Percentiles rank a stretch among this genome's conserved stretches.
Evolutionary conservation across 179 eudicot genomes (phyloP).

Genomic region (Beta macrorhiza): DNA sequence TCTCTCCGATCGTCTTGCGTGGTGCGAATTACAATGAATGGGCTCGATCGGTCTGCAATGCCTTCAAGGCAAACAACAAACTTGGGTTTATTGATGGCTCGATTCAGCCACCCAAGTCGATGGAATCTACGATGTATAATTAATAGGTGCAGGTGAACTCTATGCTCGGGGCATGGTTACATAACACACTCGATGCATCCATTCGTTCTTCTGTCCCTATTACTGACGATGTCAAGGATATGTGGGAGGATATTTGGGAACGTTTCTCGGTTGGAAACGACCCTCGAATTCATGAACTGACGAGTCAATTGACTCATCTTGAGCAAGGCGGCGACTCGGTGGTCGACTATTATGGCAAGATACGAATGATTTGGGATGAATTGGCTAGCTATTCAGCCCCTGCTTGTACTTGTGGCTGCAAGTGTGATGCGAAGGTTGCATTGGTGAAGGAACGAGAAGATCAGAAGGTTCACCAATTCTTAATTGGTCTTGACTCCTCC

Average conservation of each 20-base stretch:
- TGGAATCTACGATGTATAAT: neutral
- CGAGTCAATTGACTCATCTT: neutral
- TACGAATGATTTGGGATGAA: neutral
- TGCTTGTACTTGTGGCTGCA: neutral
- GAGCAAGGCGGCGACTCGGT: slow-evolving; percentile 9
- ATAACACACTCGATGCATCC: neutral
- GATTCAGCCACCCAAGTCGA: neutral
- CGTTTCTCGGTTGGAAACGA: slow-evolving; percentile 3
- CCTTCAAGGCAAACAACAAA: slow-evolving; percentile 1
- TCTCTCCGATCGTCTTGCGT: no score
- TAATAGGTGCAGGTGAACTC: neutral
- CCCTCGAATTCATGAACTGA: neutral
- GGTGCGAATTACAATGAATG: neutral
- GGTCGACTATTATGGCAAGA: neutral
- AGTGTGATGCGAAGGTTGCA: slow-evolving; percentile 1
- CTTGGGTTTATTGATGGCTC: slow-evolving; percentile 3
- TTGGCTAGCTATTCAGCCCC: neutral
- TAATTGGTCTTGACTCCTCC: neutral
- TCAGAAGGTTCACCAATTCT: neutral
- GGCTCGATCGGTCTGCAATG: neutral
- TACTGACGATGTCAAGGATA: neutral
- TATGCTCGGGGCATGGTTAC: neutral
- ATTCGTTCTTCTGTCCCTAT: neutral
- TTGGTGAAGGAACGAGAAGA: neutral
- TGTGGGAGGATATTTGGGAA: neutral